phyloP scores from a whole-genome alignment of 257 asterid species.

The Solanum rostratum region DNA sequence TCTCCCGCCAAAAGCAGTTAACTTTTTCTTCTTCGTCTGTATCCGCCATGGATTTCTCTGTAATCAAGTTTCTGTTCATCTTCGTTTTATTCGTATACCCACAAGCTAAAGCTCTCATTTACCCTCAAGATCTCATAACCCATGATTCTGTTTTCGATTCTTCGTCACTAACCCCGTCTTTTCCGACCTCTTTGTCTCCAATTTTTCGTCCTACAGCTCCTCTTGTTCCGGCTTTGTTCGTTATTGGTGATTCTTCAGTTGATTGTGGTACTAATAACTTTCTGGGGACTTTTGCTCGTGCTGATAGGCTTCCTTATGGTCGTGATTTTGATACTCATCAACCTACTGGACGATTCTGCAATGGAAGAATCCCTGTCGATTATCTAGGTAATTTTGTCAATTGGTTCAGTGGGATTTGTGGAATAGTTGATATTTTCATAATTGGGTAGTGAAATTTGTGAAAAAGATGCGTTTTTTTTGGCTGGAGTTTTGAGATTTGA shows the following conservation, averaged over 20 bases:
- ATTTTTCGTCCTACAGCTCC: slow-evolving; percentile 6
- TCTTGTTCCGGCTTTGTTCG: slow-evolving; percentile 65
- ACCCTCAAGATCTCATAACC: neutral
- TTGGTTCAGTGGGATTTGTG: neutral
- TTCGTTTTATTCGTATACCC: neutral
- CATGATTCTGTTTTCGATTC: neutral
- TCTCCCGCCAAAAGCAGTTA: neutral
- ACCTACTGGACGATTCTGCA: slow-evolving; percentile 92
- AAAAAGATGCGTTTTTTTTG: neutral
- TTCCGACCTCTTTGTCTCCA: slow-evolving; percentile 3
- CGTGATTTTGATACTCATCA: slow-evolving; percentile 76
- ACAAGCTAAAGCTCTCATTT: neutral
- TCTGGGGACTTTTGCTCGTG: slow-evolving; percentile 86
- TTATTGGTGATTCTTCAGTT: slow-evolving; percentile 89
- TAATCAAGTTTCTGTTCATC: neutral
- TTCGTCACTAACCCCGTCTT: slow-evolving; percentile 1
- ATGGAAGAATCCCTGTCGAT: slow-evolving; percentile 91
- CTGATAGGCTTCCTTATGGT: slow-evolving; percentile 89
- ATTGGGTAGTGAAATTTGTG: neutral
- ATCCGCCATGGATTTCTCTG: neutral
- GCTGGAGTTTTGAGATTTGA: neutral
- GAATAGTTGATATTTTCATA: neutral
- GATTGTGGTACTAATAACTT: slow-evolving; percentile 85
- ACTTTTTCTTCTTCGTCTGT: neutral
- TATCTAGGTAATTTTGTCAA: slow-evolving; percentile 41